These are phyloP conservation scores for Pelargonium australe DNA, from an alignment of 441 rosid species.

Conservation along the genomic window DNA sequence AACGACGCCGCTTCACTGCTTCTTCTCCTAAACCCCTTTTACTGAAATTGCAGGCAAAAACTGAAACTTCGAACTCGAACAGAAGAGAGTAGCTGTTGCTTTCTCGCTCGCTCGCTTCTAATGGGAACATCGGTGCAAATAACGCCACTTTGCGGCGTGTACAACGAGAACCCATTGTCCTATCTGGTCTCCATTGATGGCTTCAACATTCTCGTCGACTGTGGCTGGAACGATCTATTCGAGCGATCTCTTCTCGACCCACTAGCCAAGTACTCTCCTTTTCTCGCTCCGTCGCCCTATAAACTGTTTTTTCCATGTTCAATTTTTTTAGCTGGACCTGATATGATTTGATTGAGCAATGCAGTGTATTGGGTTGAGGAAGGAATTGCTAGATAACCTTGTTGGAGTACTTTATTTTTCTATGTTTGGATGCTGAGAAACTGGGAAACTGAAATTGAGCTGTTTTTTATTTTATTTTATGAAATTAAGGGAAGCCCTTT, in stretches of 20 bases:
- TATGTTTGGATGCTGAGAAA: not conserved
- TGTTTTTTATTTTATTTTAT: not conserved
- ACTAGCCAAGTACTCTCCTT: slow-evolving; percentile 52
- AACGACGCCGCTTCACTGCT: not conserved
- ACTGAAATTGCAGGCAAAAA: not conserved
- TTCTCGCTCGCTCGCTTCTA: not conserved
- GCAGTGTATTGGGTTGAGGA: not conserved
- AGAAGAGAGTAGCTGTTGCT: not conserved
- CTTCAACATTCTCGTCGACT: slow-evolving; percentile 83
- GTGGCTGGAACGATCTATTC: slow-evolving; percentile 97
- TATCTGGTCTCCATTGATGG: slow-evolving; percentile 84
- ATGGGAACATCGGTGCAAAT: slow-evolving; percentile 98
- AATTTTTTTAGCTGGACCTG: not conserved
- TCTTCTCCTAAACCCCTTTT: not conserved
- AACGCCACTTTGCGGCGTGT: slow-evolving; percentile 73
- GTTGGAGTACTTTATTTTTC: not conserved
- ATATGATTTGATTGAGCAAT: not conserved
- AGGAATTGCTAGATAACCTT: not conserved
- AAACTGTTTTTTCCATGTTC: not conserved
- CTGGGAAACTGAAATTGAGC: not conserved
- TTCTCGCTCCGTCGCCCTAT: not conserved
- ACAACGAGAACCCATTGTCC: slow-evolving; percentile 85
- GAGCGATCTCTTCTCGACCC: slow-evolving; percentile 81
- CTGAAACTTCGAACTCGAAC: not conserved
- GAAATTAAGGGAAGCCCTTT: not conserved